A percentile compares a stretch with the other conserved stretches of the same genome.
Conservation (phyloP, 257 asterid genomes). For the Solanum pennellii region DNA sequence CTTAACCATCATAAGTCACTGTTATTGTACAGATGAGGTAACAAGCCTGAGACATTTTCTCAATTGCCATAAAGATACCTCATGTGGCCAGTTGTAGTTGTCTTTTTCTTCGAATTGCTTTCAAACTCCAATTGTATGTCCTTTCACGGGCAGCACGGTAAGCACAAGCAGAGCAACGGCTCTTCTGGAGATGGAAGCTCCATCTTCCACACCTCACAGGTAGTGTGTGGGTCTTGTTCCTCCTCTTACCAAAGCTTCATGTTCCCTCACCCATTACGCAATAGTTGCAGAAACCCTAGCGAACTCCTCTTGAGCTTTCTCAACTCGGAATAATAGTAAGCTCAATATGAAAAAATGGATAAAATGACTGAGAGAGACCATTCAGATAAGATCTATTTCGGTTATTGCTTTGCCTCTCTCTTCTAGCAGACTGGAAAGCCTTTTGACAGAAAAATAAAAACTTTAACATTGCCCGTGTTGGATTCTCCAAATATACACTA, state of each 20-base stretch:
- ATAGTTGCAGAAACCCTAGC: conserved; percentile 21
- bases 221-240: conserved; percentile 60
- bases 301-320: neutral
- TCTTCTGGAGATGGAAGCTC: conserved; percentile 55
- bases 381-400: too few relatives aligned
- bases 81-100: conserved; percentile 81
- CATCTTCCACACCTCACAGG: conserved; percentile 56
- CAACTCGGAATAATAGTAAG: neutral
- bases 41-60: too few relatives aligned
- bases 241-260: conserved; percentile 54
- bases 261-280: conserved; percentile 48
- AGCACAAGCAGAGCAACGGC: conserved; percentile 58
- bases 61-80: conserved; percentile 34
- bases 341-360: too few relatives aligned
- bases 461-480: too few relatives aligned
- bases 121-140: conserved; percentile 63
- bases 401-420: too few relatives aligned
- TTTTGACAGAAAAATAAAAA: too few relatives aligned
- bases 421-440: too few relatives aligned
- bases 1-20: too few relatives aligned
- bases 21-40: too few relatives aligned
- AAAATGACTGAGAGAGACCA: too few relatives aligned
- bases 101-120: conserved; percentile 71
- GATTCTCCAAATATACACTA: too few relatives aligned
- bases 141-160: conserved; percentile 58